Evolutionary conservation across 1,139 yeast species (phyloP).

Genomic region (Pichia sp.): DNA sequence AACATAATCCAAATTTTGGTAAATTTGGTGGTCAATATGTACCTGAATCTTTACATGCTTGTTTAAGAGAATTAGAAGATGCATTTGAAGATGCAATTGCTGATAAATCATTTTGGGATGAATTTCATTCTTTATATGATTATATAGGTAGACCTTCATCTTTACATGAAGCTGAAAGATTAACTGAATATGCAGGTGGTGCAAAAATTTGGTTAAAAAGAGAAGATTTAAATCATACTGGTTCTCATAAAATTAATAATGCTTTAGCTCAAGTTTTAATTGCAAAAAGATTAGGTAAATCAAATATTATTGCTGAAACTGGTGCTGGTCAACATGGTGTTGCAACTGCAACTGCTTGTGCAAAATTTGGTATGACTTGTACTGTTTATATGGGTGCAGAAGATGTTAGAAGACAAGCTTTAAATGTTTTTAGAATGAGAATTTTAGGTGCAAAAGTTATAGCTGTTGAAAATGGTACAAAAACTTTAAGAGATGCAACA

Average conservation of each 20-base stretch:
- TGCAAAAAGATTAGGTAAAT: constrained; percentile 90
- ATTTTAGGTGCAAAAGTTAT: constrained; percentile 93
- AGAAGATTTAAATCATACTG: constrained; percentile 97
- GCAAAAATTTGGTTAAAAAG: constrained; percentile 97
- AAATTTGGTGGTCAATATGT: constrained; percentile 98
- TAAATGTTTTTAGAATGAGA: constrained; percentile 95
- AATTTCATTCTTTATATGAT: constrained; percentile 71
- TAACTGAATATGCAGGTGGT: constrained; percentile 88
- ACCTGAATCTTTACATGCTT: constrained; percentile 91
- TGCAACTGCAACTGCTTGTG: constrained; percentile 99
- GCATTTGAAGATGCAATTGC: constrained; percentile 85
- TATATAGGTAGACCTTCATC: constrained; percentile 97
- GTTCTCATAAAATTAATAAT: constrained; percentile 94
- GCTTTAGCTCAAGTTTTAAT: constrained; percentile 91
- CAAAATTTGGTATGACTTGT: constrained; percentile 92
- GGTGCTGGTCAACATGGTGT: constrained; percentile 99
- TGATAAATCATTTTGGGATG: constrained; percentile 91
- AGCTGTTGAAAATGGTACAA: constrained; percentile 90
- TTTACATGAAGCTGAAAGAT: constrained; percentile 83
- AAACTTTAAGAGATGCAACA: constrained; percentile 95
- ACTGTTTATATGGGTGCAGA: constrained; percentile 99
- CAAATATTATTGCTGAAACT: constrained; percentile 90
- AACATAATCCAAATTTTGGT: constrained; percentile 75
- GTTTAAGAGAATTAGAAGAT: constrained; percentile 79
- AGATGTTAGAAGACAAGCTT: constrained; percentile 97